Percentiles rank a stretch among this genome's conserved stretches.
phyloP scores from a whole-genome alignment of 2,329 filamentous ascomycete species.

The Colletotrichum simmondsii region DNA sequence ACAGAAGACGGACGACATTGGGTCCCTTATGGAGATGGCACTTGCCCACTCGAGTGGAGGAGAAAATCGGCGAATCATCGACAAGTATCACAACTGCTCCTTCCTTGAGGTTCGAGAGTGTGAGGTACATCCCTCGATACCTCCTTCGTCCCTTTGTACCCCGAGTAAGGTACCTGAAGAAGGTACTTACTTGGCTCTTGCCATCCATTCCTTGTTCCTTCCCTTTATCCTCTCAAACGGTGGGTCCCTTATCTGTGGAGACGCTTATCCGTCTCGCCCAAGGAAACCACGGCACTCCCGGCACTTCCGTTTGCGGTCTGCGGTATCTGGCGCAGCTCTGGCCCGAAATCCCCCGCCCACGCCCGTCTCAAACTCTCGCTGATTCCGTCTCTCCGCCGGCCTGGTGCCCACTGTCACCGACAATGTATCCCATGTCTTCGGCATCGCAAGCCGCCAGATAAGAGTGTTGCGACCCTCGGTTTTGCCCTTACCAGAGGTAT shows the following conservation, averaged over 20 bases:
- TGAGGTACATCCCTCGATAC: background rate
- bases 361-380: background rate
- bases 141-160: background rate
- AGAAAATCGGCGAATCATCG: constrained; percentile 30
- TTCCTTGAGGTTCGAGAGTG: background rate
- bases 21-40: constrained; percentile 2
- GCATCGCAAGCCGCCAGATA: background rate
- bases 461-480: background rate
- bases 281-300: constrained; percentile 15
- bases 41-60: constrained; percentile 4
- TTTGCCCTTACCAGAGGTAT: background rate
- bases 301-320: constrained; percentile 20
- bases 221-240: background rate
- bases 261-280: constrained; percentile 4
- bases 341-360: constrained; percentile 15
- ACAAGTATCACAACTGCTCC: background rate
- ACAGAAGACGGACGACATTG: background rate
- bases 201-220: background rate
- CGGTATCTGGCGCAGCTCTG: background rate
- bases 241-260: background rate
- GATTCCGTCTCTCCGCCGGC: background rate
- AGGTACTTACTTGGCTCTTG: background rate
- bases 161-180: background rate
- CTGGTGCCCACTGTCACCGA: background rate
- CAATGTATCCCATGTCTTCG: background rate